These are phyloP conservation scores for Leptographium wingfieldii DNA, from an alignment of 2,329 filamentous ascomycete species.

Conservation along the genomic window DNA sequence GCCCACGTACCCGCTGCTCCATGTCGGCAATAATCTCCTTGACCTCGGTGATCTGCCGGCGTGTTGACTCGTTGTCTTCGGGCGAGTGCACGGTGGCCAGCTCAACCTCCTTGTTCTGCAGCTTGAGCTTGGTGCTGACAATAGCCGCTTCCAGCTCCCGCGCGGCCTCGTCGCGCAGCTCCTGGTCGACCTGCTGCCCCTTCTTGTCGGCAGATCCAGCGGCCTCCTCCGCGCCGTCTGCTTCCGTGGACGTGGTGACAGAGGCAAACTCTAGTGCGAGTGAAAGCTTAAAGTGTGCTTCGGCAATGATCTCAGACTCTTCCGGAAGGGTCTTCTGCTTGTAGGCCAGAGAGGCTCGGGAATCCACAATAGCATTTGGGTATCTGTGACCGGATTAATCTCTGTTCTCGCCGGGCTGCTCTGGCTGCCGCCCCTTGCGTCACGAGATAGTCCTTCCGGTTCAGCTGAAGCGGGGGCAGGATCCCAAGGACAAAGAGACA, in stretches of 20 bases:
- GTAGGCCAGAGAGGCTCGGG: conserved; percentile 62
- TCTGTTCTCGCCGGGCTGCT: background rate
- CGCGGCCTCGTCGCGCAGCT: conserved; percentile 57
- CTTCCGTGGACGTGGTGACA: conserved; percentile 41
- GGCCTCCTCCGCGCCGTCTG: conserved; percentile 29
- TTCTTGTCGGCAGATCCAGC: conserved; percentile 15
- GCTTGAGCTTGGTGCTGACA: conserved; percentile 55
- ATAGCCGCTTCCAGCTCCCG: conserved; percentile 63
- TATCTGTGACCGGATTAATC: conserved; percentile 38
- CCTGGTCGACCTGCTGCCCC: conserved; percentile 49
- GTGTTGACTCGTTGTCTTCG: conserved; percentile 52
- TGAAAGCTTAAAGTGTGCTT: conserved; percentile 93
- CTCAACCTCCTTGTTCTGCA: conserved; percentile 56
- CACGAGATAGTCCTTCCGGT: background rate
- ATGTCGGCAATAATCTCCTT: conserved; percentile 70
- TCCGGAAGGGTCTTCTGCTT: conserved; percentile 68
- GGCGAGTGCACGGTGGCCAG: conserved; percentile 49
- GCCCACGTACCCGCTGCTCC: conserved; percentile 51
- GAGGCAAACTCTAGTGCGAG: conserved; percentile 90
- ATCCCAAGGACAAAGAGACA: background rate
- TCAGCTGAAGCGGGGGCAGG: background rate
- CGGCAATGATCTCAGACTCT: conserved; percentile 76
- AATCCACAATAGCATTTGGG: conserved; percentile 72
- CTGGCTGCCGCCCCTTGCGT: background rate
- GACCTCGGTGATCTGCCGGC: conserved; percentile 55